phyloP scores from a whole-genome alignment of 140 eudicot genomes.

The Senecio squalidus region DNA sequence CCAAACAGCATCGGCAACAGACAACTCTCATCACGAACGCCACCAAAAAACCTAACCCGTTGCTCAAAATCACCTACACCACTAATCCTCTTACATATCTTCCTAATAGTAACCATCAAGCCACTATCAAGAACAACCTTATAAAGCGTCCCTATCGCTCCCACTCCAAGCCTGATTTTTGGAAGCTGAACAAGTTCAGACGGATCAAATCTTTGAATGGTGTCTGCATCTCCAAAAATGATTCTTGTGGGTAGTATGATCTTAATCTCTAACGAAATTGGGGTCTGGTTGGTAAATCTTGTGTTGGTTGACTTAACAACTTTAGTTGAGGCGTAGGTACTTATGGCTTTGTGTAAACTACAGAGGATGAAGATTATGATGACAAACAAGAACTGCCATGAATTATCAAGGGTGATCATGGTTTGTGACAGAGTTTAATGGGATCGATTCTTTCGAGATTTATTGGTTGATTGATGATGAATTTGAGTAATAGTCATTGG shows the following conservation, averaged over 20 bases:
- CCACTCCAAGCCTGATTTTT: constrained; percentile 41
- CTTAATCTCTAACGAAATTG: constrained; percentile 34
- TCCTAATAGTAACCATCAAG: constrained; percentile 26
- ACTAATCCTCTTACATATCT: constrained; percentile 20
- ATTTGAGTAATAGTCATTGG: constrained; percentile 13
- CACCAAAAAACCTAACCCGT: constrained; percentile 45
- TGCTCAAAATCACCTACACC: constrained; percentile 24
- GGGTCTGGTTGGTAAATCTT: constrained; percentile 30
- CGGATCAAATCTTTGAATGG: constrained; percentile 22
- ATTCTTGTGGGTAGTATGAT: constrained; percentile 34
- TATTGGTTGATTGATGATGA: constrained; percentile 10
- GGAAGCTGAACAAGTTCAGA: constrained; percentile 42
- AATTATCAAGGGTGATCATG: constrained; percentile 8
- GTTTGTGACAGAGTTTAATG: constrained; percentile 9
- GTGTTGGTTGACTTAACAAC: constrained; percentile 13
- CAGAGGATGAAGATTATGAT: constrained; percentile 15
- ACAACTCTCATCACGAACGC: constrained; percentile 21
- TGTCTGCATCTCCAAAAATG: constrained; percentile 34
- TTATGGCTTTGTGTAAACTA: constrained; percentile 20
- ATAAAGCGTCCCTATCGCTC: constrained; percentile 43
- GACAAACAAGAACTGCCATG: constrained; percentile 19
- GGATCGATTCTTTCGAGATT: background rate
- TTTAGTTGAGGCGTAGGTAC: constrained; percentile 11
- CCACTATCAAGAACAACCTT: constrained; percentile 41
- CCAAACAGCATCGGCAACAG: constrained; percentile 32